Base-by-base conservation (phyloP, 768 basidiomycete genomes). In the Xerocomellus chrysenteron region DNA sequence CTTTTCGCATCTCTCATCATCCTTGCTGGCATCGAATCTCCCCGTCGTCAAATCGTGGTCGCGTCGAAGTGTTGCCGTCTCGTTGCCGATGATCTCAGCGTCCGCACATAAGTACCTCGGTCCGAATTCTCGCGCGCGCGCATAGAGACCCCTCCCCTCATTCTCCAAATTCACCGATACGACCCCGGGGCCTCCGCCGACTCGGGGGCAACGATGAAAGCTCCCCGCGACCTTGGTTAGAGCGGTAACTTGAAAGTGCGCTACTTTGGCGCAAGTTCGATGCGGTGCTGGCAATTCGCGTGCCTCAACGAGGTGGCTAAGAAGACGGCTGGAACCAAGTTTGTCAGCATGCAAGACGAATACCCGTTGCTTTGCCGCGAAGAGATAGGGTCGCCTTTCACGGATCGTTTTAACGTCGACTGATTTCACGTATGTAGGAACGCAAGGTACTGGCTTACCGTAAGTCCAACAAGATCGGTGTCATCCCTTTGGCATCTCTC, bases 341-440 rank as follows among this genome's bases (percentile, higher is more conserved):
- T 85, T 57, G 73, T 82, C 47, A 78, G 80, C 54, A 82, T 84
- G 76, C 83, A 85, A 67, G 74, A 76, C 44, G 77, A 80, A 54
- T 78, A 84, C 58, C 80, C 74, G 35, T 66, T 83, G 6, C 71
- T 83, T 24, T 85, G 85, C 61, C 74, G 82, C 35, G 78, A 82
- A 55, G 82, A 85, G 67, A 10, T 32, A 4, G 10, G 28, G n/a
- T 32, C 41, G 12, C 10, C 1, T 45, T 13, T 2, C 9, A 36
- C 8, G 16, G 10, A 17, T 42, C 10, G 80, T 75, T 32, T 5
- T 63, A 35, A 63, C 5, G 4, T 30, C 2, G 3, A 28, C 5
- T 11, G 10, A 32, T 32, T 32, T 32, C 30, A 32, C 6, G 3
- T 43, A 79, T 5, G 2, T 43, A 79, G 79, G 79, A 80, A 53